Conservation (phyloP, 495 filamentous ascomycete species). For the Cudoniella acicularis region DNA sequence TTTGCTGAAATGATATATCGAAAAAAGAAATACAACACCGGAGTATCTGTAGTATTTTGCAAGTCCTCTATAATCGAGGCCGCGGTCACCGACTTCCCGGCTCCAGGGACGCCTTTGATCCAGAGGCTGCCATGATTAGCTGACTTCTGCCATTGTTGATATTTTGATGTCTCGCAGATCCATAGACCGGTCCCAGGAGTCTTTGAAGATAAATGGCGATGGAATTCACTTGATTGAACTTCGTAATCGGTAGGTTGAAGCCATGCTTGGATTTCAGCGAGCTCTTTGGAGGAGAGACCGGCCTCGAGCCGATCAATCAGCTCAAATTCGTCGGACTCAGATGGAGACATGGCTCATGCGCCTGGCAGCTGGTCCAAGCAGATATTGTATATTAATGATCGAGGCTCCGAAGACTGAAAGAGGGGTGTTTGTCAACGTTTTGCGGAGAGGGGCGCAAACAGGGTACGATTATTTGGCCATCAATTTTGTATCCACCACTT, state of each 20-base stretch:
- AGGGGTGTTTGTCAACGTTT: too few species aligned
- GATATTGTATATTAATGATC: not conserved
- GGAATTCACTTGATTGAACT: conserved; percentile 23
- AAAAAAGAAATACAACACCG: conserved; percentile 52
- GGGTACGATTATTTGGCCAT: too few species aligned
- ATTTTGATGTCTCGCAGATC: conserved; percentile 32
- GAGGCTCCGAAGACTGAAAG: too few species aligned
- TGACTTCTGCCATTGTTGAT: conserved; percentile 35
- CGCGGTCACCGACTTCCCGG: conserved; percentile 48
- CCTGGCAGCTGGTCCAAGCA: not conserved
- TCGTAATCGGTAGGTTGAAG: conserved; percentile 33
- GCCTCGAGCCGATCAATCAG: conserved; percentile 13
- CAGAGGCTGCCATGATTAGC: conserved; percentile 35
- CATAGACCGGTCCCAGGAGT: conserved; percentile 41
- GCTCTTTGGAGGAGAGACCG: conserved; percentile 14
- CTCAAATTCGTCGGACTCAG: conserved; percentile 15
- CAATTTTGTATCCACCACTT: too few species aligned
- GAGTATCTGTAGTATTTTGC: conserved; percentile 10
- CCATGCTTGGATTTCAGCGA: conserved; percentile 30
- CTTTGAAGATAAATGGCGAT: conserved; percentile 36
- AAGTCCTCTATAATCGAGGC: conserved; percentile 36
- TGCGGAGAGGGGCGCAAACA: too few species aligned
- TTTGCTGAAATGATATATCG: conserved; percentile 49
- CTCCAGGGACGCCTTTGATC: conserved; percentile 46
- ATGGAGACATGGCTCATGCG: too few species aligned